Base-by-base conservation (phyloP, 2,329 filamentous ascomycete species). In the Aspergillus neoniger region DNA sequence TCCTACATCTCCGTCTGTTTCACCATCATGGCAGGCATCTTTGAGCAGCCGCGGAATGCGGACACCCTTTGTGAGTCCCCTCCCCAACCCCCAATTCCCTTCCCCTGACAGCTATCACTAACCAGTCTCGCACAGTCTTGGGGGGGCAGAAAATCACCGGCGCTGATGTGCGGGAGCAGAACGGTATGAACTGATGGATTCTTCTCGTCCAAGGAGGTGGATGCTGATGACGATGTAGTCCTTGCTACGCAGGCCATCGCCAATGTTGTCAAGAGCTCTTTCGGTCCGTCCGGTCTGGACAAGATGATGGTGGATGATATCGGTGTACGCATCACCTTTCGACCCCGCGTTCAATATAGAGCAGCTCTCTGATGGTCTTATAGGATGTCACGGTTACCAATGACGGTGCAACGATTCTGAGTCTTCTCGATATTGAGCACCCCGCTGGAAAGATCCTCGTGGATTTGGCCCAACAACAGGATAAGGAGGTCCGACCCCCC, bases 281-380 rank as follows among this genome's bases (percentile, higher is more conserved):
- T 99, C 76, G 95, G 95, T 58, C 95, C 95, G 55, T 96, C 92
- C 64, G 95, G 95, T 52, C 86, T 99, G 68, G 95, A 99, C 78
- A 99, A 99, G 86, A 99, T 99, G 95, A 98, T 99, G 95, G 95
- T 99, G 71, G 95, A 99, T 81, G 95, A 99, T 77, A 98, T 99
- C 77, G 95, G 95, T 74, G 90, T 92, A 86, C 71, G 88, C 71
- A 60, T 59, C 61, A 23, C 19, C 23, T 41, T 64, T 66, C 58
- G 61, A 65, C 65, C 69, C 67, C 67, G 61, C 67, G 55, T 55
- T 48, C 25, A 25, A 53, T 50, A 30, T 51, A 28, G 28, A 55
- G 61, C 39, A 58, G 53, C 51, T 61, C 55, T 55, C 52, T 58
- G 54, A 64, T 55, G 58, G 60, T 61, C 65, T 62, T 56, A 19